phyloP scores from a whole-genome alignment of 1,139 yeast genomes.

The Yamadazyma oceani region DNA sequence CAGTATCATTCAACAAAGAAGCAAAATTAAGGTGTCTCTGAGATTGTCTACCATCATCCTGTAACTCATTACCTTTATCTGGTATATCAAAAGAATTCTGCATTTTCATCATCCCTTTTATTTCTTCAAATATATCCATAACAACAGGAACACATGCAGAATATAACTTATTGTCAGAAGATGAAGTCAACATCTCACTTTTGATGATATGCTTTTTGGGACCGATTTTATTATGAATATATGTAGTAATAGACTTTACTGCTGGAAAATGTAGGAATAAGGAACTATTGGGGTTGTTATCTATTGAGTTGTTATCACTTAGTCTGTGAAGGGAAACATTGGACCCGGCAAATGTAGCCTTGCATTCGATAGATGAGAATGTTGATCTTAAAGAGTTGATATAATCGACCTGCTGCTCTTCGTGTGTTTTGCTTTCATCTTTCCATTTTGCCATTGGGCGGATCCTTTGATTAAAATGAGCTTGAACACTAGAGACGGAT shows the following conservation, averaged over 20 bases:
- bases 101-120: conserved; percentile 38
- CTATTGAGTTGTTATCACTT: conserved; percentile 28
- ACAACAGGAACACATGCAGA: conserved; percentile 82
- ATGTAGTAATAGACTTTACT: conserved; percentile 50
- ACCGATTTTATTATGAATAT: conserved; percentile 25
- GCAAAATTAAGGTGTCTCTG: conserved; percentile 30
- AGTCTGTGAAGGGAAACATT: conserved; percentile 54
- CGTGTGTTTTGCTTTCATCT: conserved; percentile 14
- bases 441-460: conserved; percentile 16
- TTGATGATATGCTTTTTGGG: conserved; percentile 45
- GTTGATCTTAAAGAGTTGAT: conserved; percentile 27
- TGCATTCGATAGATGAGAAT: conserved; percentile 50
- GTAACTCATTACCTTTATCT: conserved; percentile 8
- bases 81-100: conserved; percentile 1
- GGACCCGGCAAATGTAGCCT: conserved; percentile 68
- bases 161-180: conserved; percentile 69
- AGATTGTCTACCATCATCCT: conserved; percentile 12
- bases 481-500: conserved; percentile 46
- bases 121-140: conserved; percentile 52
- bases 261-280: conserved; percentile 77
- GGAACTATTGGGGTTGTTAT: conserved; percentile 42
- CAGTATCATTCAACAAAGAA: conserved; percentile 50
- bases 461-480: conserved; percentile 27
- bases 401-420: conserved; percentile 20
- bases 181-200: conserved; percentile 60